Evolutionary conservation across 805 yeast species (phyloP).

Genomic region (Ogataea zsoltii): DNA sequence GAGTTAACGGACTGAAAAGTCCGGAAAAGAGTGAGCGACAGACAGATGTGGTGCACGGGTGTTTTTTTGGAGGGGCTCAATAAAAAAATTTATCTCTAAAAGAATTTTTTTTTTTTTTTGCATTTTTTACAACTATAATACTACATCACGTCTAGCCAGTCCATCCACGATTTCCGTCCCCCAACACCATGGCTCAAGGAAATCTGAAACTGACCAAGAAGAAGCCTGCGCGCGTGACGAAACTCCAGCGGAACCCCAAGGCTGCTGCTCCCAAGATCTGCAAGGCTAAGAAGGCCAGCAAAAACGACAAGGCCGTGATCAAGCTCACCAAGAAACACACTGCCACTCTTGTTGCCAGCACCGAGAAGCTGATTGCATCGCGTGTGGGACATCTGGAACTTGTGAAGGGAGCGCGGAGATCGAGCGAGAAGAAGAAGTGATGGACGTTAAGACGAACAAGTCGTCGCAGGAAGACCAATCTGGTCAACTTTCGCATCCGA

Average conservation of each 20-base stretch:
- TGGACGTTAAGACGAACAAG: constrained; percentile 39
- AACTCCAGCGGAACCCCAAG: constrained; percentile 62
- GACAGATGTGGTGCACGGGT: neutral
- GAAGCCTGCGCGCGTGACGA: constrained; percentile 56
- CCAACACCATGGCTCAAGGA: constrained; percentile 66
- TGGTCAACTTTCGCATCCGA: too few species aligned
- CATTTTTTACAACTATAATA: too few species aligned
- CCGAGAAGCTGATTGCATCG: constrained; percentile 84
- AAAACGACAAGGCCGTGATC: constrained; percentile 45
- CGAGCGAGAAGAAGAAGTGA: constrained; percentile 58
- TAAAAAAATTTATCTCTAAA: neutral
- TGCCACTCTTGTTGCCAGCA: constrained; percentile 54
- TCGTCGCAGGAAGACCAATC: neutral
- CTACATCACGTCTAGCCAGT: too few species aligned
- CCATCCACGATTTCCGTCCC: neutral
- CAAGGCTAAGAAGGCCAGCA: constrained; percentile 63
- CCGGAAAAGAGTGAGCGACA: constrained; percentile 2
- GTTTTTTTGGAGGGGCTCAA: neutral
- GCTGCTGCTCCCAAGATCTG: constrained; percentile 73
- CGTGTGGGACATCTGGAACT: constrained; percentile 94
- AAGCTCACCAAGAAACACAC: constrained; percentile 59
- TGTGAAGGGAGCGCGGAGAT: constrained; percentile 84
- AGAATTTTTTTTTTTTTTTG: neutral
- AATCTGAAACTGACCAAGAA: constrained; percentile 55
- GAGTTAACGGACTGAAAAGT: neutral